Evolutionary conservation across 768 basidiomycete species (phyloP).

Genomic region (Panaeolus cyanescens): DNA sequence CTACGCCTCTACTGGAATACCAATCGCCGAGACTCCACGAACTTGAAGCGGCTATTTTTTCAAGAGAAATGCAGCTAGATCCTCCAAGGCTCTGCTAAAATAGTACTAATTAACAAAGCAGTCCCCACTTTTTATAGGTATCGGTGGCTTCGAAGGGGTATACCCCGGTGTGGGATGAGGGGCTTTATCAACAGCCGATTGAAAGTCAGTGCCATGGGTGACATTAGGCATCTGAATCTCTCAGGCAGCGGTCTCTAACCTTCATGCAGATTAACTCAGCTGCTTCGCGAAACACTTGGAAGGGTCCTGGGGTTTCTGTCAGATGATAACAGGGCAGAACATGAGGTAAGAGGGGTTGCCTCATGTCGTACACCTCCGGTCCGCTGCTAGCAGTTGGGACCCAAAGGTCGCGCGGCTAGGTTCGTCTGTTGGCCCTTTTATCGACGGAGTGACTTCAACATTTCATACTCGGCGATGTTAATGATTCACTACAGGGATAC

Average conservation of each 20-base stretch:
- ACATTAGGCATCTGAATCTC: neutral
- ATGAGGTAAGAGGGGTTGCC: neutral
- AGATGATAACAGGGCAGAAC: neutral
- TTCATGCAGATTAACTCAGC: neutral
- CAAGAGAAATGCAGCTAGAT: neutral
- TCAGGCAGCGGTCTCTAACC: neutral
- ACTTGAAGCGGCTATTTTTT: neutral
- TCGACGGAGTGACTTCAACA: neutral
- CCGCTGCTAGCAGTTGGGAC: neutral
- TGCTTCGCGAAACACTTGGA: neutral
- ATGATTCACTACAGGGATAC: neutral
- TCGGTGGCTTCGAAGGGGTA: neutral
- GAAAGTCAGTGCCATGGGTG: neutral
- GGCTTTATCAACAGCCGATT: neutral
- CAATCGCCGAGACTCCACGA: neutral
- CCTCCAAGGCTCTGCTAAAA: neutral
- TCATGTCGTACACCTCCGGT: neutral
- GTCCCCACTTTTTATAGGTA: neutral
- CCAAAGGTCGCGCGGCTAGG: neutral
- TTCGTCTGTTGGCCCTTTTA: neutral
- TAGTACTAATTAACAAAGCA: neutral
- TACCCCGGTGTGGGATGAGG: neutral
- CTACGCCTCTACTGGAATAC: neutral
- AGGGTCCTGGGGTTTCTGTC: neutral
- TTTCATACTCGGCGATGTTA: constrained; percentile 1